Percentiles rank a stretch among this genome's conserved stretches.
Conservation (phyloP, 2,329 filamentous ascomycete genomes). For the Calcarisporium arbuscula region DNA sequence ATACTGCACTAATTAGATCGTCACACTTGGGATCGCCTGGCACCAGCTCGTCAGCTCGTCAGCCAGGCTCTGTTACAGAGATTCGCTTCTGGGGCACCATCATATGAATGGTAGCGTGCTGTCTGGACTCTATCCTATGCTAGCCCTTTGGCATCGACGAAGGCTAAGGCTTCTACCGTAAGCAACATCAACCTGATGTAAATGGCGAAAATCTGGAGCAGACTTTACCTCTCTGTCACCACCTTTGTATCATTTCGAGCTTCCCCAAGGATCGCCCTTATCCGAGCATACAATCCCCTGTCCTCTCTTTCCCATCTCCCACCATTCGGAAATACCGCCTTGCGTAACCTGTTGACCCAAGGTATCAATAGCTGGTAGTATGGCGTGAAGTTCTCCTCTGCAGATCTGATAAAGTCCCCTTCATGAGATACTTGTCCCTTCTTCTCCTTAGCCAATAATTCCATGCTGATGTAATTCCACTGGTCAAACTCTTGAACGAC, state of each 20-base stretch:
- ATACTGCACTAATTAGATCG: no score
- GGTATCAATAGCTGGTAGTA: slow-evolving; percentile 30
- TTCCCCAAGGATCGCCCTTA: slow-evolving; percentile 16
- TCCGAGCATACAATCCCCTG: slow-evolving; percentile 12
- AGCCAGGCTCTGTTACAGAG: no score
- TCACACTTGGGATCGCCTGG: no score
- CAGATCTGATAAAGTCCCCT: slow-evolving; percentile 21
- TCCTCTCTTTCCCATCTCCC: slow-evolving; percentile 17
- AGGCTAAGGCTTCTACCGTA: no score
- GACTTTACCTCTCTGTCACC: not conserved
- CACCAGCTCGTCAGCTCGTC: no score
- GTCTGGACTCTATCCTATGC: no score
- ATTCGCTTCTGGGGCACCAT: no score
- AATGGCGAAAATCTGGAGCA: no score
- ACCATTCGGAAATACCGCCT: slow-evolving; percentile 25
- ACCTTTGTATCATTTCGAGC: slow-evolving; percentile 8
- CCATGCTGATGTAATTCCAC: slow-evolving; percentile 16
- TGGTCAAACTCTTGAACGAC: slow-evolving; percentile 3
- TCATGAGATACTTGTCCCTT: slow-evolving; percentile 15
- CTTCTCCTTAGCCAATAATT: slow-evolving; percentile 17
- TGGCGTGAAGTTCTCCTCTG: slow-evolving; percentile 22
- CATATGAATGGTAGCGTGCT: no score
- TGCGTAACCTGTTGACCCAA: slow-evolving; percentile 31
- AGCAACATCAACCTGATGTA: no score
- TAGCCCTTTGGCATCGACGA: no score